phyloP scores from a whole-genome alignment of 2,329 filamentous ascomycete genomes.

The Fusarium subtropicale region DNA sequence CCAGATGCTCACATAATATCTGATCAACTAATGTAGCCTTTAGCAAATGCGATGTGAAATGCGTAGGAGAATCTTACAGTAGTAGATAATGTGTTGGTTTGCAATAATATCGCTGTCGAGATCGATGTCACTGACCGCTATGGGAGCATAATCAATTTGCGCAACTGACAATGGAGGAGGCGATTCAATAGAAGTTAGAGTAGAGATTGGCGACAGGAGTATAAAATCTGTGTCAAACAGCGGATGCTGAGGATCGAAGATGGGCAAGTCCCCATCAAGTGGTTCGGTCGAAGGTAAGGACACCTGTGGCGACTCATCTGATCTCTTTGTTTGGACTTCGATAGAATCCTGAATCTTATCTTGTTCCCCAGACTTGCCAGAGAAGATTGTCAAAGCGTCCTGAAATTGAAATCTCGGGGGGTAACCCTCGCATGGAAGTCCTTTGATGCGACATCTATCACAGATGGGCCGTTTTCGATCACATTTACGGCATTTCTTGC shows the following conservation, averaged over 20 bases:
- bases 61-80: slow-evolving; percentile 7
- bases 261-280: rapidly evolving
- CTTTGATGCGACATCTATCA: slow-evolving; percentile 47
- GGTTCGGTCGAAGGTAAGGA: rapidly evolving
- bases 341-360: background rate
- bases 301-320: background rate
- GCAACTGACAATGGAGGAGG: background rate
- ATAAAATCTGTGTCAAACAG: background rate
- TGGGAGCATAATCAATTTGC: background rate
- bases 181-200: background rate
- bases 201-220: slow-evolving; percentile 2
- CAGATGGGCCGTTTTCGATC: slow-evolving; percentile 47
- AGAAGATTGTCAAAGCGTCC: slow-evolving; percentile 10
- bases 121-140: background rate
- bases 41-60: rapidly evolving
- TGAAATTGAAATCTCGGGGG: slow-evolving; percentile 48
- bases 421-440: slow-evolving; percentile 49
- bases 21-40: slow-evolving; percentile 31
- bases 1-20: slow-evolving; percentile 36
- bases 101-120: slow-evolving; percentile 14
- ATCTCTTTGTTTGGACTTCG: rapidly evolving
- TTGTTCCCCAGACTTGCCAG: rapidly evolving
- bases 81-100: slow-evolving; percentile 15
- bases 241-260: background rate
- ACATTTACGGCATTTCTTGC: slow-evolving; percentile 51